phyloP scores from a whole-genome alignment of 495 filamentous ascomycete species.

The Niebla homalea region DNA sequence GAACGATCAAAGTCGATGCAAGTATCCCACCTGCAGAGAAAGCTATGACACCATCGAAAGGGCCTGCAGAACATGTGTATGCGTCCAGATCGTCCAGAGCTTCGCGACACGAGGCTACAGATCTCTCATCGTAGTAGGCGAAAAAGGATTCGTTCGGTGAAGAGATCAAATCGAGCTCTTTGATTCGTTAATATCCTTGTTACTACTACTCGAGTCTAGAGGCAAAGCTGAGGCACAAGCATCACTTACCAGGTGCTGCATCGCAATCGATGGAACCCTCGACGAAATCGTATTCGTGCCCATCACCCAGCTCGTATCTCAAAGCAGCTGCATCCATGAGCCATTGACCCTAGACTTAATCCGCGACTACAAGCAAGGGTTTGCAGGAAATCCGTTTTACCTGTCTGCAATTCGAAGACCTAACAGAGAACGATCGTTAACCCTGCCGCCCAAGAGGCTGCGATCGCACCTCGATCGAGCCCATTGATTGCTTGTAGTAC shows the following conservation, averaged over 20 bases:
- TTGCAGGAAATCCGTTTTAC: background rate
- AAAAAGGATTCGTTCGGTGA: conserved; percentile 11
- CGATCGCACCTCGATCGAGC: background rate
- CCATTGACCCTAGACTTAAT: background rate
- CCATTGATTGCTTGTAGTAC: background rate
- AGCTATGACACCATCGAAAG: conserved; percentile 27
- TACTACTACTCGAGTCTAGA: too few species aligned
- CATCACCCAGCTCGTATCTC: conserved; percentile 21
- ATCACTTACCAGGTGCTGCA: conserved; percentile 13
- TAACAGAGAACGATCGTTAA: background rate
- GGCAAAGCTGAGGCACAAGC: too few species aligned
- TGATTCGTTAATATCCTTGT: background rate
- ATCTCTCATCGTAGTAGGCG: conserved; percentile 15
- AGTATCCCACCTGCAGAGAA: conserved; percentile 21
- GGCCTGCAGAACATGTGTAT: conserved; percentile 19
- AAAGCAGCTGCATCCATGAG: conserved; percentile 14
- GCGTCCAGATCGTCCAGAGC: conserved; percentile 14
- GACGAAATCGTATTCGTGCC: conserved; percentile 24
- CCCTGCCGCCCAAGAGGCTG: background rate
- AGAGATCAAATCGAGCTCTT: conserved; percentile 6
- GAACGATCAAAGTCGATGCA: conserved; percentile 13
- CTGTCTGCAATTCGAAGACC: background rate
- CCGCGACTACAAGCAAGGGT: background rate
- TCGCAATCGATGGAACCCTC: conserved; percentile 19
- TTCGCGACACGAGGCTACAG: conserved; percentile 1